A percentile compares a stretch with the other conserved stretches of the same genome.
Evolutionary conservation across 495 filamentous ascomycete species (phyloP).

Genomic region (Penicillium riverlandense): DNA sequence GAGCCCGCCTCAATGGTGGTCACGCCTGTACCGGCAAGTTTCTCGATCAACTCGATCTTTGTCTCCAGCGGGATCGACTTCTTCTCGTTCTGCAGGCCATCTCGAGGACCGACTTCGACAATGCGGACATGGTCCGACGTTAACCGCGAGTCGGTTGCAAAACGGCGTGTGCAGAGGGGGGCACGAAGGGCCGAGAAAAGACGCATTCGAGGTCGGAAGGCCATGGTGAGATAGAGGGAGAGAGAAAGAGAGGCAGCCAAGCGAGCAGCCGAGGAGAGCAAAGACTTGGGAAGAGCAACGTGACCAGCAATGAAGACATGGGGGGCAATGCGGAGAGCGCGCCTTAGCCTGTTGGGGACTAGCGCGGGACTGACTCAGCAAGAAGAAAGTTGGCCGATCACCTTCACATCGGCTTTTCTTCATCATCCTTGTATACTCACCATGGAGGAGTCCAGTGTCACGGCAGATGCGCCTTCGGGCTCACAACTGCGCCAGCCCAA

Average conservation of each 20-base stretch:
- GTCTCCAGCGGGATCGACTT: slow-evolving; percentile 68
- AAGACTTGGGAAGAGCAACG: neutral
- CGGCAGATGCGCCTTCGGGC: slow-evolving; percentile 3
- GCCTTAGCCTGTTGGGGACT: slow-evolving; percentile 10
- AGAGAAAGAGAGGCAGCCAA: neutral
- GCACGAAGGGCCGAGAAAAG: slow-evolving; percentile 27
- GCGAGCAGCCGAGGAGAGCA: neutral
- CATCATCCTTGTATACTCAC: neutral
- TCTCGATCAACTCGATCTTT: slow-evolving; percentile 77
- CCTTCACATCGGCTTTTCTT: neutral
- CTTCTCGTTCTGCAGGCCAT: slow-evolving; percentile 96
- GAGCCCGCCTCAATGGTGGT: slow-evolving; percentile 88
- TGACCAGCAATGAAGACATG: neutral
- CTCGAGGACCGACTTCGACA: slow-evolving; percentile 88
- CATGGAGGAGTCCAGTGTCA: slow-evolving; percentile 4
- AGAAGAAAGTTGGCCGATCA: slow-evolving; percentile 6
- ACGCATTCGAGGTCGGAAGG: slow-evolving; percentile 12
- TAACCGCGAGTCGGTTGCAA: slow-evolving; percentile 42
- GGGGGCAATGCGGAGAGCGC: slow-evolving; percentile 17
- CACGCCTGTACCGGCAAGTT: slow-evolving; percentile 77
- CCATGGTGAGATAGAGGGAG: slow-evolving; percentile 9
- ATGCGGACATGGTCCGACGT: slow-evolving; percentile 54
- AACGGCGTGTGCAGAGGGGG: slow-evolving; percentile 20
- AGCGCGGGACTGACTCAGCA: slow-evolving; percentile 7
- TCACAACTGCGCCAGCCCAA: slow-evolving; percentile 47